Evolutionary conservation across 2,329 filamentous ascomycete species (phyloP), one percentile per base, ranked within the genome.

Genomic region (Fusarium armeniacum): DNA sequence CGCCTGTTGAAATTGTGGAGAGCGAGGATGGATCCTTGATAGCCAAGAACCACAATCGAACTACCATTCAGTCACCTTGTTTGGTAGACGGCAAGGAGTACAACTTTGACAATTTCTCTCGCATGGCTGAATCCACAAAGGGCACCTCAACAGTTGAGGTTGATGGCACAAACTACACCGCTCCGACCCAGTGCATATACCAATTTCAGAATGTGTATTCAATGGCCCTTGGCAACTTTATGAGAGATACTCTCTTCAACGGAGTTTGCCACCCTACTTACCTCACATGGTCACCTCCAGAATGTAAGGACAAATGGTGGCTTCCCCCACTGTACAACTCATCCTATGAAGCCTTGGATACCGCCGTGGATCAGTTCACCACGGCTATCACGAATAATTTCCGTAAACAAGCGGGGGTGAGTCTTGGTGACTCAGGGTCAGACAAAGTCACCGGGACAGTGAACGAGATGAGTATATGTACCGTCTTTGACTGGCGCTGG

Each of bases 401-500:
- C 10, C 59, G 59, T 16, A 46, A 2, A 6, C 15, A 62, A 30
- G 6, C 38, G 0, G 11, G n/a, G 7, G 15, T 13, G 9, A 11
- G 3, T 4, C 0, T 7, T 11, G 1, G 5, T 9, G 1, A 18
- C 12, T 5, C n/a, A 15, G n/a, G 22, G 0, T 20, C 12, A 1
- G 57, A 53, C 5, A 18, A 20, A 2, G 40, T 38, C 3, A 13
- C 13, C 0, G 59, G 59, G 1, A 8, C n/a, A 16, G 59, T 50
- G 3, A 40, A 50, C 26, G 57, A 62, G 20, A 62, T 43, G 11
- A 33, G 40, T 8, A 40, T 62, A 1, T 62, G 59, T 1, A 62
- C 59, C 2, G 46, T 54, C 4, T 62, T 62, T 30, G 57, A 62
- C 2, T 62, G 59, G 59, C 57, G 46, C 0, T 62, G 59, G 59